Percentiles rank a stretch among this genome's conserved stretches.
Conservation (phyloP, 768 basidiomycete genomes). For the Obba rivulosa region DNA sequence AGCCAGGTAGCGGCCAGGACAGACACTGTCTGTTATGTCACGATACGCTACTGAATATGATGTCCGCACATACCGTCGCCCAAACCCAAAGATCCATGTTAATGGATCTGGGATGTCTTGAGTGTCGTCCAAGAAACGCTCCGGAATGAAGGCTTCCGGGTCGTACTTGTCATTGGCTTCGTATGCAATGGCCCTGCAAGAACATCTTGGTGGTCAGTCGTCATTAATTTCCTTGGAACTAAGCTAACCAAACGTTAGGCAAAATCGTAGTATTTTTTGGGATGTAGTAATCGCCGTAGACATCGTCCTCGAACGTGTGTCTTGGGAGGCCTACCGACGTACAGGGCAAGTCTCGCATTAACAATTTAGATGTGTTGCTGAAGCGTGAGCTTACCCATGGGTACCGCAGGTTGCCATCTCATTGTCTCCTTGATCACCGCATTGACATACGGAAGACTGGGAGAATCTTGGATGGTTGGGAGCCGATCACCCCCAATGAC, state of each 20-base stretch:
- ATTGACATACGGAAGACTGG: constrained; percentile 15
- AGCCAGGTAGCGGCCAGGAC: constrained; percentile 12
- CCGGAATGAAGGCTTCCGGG: constrained; percentile 13
- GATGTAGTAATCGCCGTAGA: constrained; percentile 18
- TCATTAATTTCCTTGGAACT: not conserved
- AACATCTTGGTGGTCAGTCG: constrained; percentile 4
- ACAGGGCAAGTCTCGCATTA: too few relatives aligned
- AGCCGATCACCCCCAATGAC: constrained; percentile 18
- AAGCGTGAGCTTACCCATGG: constrained; percentile 20
- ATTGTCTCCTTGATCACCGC: constrained; percentile 19
- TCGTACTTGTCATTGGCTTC: constrained; percentile 9
- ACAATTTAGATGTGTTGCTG: not conserved
- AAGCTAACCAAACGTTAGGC: constrained; percentile 20
- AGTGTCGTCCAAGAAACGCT: constrained; percentile 11
- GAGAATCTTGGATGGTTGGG: constrained; percentile 14
- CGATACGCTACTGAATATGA: too few relatives aligned
- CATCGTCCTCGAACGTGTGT: constrained; percentile 14
- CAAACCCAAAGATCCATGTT: constrained; percentile 10
- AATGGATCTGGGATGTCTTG: constrained; percentile 3
- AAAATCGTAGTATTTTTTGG: constrained; percentile 19
- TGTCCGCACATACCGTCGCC: constrained; percentile 1
- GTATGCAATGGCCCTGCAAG: constrained; percentile 7
- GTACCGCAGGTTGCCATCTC: constrained; percentile 30
- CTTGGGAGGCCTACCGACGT: constrained; percentile 13
- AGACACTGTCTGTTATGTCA: not conserved